Percentiles rank a stretch among this genome's conserved stretches.
Evolutionary conservation across 768 basidiomycete species (phyloP).

Genomic region (Podaxis sp.): DNA sequence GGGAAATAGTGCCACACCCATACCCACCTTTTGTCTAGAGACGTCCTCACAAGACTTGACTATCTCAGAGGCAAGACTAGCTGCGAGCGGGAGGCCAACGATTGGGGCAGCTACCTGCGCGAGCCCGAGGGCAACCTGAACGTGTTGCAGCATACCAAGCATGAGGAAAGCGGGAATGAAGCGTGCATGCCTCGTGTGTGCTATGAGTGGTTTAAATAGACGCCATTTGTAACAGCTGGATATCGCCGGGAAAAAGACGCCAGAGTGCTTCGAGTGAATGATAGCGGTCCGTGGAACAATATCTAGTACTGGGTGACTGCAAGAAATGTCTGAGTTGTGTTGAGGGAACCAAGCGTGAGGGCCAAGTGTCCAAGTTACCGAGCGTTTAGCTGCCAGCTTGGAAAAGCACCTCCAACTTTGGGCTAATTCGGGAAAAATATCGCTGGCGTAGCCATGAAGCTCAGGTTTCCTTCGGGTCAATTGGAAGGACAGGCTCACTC

Average conservation of each 20-base stretch:
- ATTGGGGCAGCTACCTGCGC: constrained; percentile 43
- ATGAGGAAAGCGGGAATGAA: neutral
- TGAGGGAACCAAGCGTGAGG: no score
- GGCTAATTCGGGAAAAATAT: no score
- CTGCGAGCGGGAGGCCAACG: constrained; percentile 46
- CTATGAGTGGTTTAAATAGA: neutral
- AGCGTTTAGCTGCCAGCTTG: no score
- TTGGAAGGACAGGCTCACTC: no score
- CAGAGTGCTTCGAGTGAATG: neutral
- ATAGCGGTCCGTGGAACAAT: neutral
- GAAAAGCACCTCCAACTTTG: no score
- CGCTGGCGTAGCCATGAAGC: no score
- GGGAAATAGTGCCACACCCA: neutral
- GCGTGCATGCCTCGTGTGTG: neutral
- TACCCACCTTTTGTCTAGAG: constrained; percentile 44
- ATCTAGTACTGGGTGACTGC: no score
- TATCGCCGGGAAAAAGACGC: neutral
- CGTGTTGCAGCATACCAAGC: constrained; percentile 11
- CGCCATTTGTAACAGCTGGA: neutral
- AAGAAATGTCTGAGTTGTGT: no score
- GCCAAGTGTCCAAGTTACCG: no score
- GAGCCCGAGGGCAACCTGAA: constrained; percentile 23
- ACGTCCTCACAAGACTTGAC: constrained; percentile 44
- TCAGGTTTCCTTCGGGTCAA: no score
- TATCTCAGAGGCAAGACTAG: constrained; percentile 42